Evolutionary conservation across 2,329 filamentous ascomycete genomes (phyloP), one percentile per base, ranked within the genome.

Genomic region (Aspergillus sp.): DNA sequence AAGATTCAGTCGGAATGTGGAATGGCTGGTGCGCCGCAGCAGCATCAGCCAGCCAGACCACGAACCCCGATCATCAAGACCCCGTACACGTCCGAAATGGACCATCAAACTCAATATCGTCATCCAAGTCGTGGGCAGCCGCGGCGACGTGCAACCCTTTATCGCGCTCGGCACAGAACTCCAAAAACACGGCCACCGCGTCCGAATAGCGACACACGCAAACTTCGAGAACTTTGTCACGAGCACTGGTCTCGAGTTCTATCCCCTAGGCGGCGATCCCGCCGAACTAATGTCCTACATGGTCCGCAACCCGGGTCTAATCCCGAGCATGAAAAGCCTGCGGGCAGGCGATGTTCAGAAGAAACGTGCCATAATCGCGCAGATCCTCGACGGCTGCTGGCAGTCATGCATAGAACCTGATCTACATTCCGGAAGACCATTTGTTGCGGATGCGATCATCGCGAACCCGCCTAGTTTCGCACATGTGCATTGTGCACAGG

Each of bases 101-200:
- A 27, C 3, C 25, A 27, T 62, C 15, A 53, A 58, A n/a, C 60
- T 79, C 19, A 80, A 79, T 46, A 73, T 80, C 41, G 75, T 79
- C 4, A 78, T 80, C 45, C 77, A 80, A 48, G 74, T 79, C 2
- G 77, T 81, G 66, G 80, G 37, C 72, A 83, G 57, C 73, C 79
- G 7, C 7, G 78, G 78, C 7, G 78, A 81, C 56, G 75, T 81
- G 0, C 80, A 83, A 49, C 80, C 80, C 0, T 83, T 83, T 45
- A 66, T 83, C 44, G 76, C 79, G 0, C 66, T 83, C 1, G 80
- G 77, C 0, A 73, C 70, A 32, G 70, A 73, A 10, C 59, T 82
- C 0, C 70, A 77, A 52, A 63, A 67, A 2, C 68, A 76, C 47
- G 73, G 75, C 2, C 79, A 82, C 54, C 73, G 79, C 9, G 76